Evolutionary conservation across 192 early-diverging fungal species (phyloP), one percentile per base, ranked within the genome.

Genomic region (Coemansia sp.): DNA sequence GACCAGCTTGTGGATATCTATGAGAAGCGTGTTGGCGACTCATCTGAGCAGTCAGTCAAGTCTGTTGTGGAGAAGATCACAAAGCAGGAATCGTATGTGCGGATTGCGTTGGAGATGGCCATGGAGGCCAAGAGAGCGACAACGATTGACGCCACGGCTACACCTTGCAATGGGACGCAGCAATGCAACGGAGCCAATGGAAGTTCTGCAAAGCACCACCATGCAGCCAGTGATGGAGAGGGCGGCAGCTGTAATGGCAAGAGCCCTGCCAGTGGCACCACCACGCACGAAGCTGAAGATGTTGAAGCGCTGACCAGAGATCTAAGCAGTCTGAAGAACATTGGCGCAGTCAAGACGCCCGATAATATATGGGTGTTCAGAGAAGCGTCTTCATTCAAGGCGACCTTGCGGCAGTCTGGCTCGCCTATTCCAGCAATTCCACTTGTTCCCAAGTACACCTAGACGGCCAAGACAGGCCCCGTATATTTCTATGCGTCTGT

Each of bases 391-490:
- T 32, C 61, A 40, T 81, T 73, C 67, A 63, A 69, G 41, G 61
- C 74, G 42, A 73, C 79, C 39, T 62, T 81, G 51, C 43, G 68
- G 21, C 74, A 76, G 71, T 81, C 79, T 9, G 79, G 79, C 7
- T 70, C 67, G 16, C 73, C 79, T 21, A 62, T 81, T 15, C 79
- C 79, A 8, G 66, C 65, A 8, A 49, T 73, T 7, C 64, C 39
- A 2, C 71, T 81, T 4, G 61, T 64, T 42, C 79, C 79, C 54
- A 81, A 81, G 58, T 73, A 68, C 58, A 42, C 41, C 52, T 63
- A 54, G 40, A 40, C 39, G 15, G 18, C 19, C 45, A 26, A 42
- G 45, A 9, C 47, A n/a, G 32, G 16, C 8, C 4, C 18, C 19
- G 48, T 11, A 19, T 19, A 49, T 8, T 8, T 19, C 4, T 49